These are phyloP conservation scores for Cytospora piceicola DNA, from an alignment of 2,329 filamentous ascomycete genomes.

Conservation along the genomic window DNA sequence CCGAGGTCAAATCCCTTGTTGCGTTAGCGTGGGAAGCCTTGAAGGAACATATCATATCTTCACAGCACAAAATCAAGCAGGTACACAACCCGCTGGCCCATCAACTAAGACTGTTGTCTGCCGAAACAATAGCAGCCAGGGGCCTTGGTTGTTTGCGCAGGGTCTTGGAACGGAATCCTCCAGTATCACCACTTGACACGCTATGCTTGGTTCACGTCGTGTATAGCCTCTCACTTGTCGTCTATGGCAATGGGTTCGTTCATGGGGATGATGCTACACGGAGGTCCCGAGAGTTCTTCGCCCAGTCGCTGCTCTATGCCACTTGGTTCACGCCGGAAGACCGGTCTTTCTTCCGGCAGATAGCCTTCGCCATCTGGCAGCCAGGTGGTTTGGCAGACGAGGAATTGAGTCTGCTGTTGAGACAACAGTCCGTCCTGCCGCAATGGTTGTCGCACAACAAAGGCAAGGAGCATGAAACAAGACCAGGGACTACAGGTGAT, in stretches of 20 bases:
- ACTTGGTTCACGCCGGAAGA: conserved; percentile 45
- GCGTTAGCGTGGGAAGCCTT: conserved; percentile 50
- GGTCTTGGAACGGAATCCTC: conserved; percentile 45
- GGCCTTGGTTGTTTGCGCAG: conserved; percentile 49
- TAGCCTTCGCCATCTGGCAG: conserved; percentile 55
- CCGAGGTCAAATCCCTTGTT: conserved; percentile 47
- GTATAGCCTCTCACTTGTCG: conserved; percentile 54
- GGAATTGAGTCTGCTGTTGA: conserved; percentile 38
- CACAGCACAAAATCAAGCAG: conserved; percentile 47
- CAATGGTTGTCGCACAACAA: conserved; percentile 41
- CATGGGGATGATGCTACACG: conserved; percentile 46
- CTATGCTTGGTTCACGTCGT: conserved; percentile 57
- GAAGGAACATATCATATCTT: conserved; percentile 50
- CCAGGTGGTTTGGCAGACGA: conserved; percentile 42
- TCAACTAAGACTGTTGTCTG: conserved; percentile 46
- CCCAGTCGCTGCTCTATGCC: conserved; percentile 51
- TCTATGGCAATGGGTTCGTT: conserved; percentile 31
- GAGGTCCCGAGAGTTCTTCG: conserved; percentile 48
- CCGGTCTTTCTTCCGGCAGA: conserved; percentile 45
- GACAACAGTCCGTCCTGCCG: conserved; percentile 28
- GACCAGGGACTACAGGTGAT: conserved; percentile 15
- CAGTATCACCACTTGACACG: conserved; percentile 47
- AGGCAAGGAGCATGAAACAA: conserved; percentile 47
- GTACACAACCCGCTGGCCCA: conserved; percentile 49
- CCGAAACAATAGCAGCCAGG: conserved; percentile 43